These are phyloP conservation scores for Carex arenaria DNA, from an alignment of 202 grass and related monocot species.

Conservation along the genomic window DNA sequence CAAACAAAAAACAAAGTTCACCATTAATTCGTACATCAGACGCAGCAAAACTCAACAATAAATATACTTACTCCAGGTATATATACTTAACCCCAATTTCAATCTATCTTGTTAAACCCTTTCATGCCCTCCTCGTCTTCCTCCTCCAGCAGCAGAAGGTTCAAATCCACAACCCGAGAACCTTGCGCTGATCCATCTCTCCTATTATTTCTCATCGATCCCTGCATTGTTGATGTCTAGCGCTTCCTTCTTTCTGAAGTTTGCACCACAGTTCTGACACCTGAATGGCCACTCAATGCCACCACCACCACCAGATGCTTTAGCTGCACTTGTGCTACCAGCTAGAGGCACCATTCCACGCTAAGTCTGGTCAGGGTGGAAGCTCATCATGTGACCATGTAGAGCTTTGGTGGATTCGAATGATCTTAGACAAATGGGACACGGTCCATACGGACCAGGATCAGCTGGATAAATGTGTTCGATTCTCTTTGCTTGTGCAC, in stretches of 20 bases:
- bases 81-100: not conserved
- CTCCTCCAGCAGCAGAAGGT: conserved; percentile 28
- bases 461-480: no score
- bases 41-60: not conserved
- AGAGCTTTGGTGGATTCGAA: conserved; percentile 40
- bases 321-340: not conserved
- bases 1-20: not conserved
- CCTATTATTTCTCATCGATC: not conserved
- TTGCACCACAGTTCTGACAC: conserved; percentile 12
- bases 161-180: conserved; percentile 32
- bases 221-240: conserved; percentile 20
- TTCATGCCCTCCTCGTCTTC: not conserved
- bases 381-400: conserved; percentile 58
- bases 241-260: conserved; percentile 39
- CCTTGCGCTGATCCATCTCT: conserved; percentile 1
- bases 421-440: conserved; percentile 28
- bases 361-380: conserved; percentile 27
- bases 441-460: not conserved
- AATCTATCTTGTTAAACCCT: not conserved
- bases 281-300: conserved; percentile 4
- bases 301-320: not conserved
- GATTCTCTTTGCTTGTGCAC: no score
- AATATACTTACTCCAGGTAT: not conserved
- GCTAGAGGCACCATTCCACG: conserved; percentile 36
- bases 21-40: not conserved